phyloP scores from a whole-genome alignment of 768 basidiomycete species.

The Naganishia vaughanmartiniae region DNA sequence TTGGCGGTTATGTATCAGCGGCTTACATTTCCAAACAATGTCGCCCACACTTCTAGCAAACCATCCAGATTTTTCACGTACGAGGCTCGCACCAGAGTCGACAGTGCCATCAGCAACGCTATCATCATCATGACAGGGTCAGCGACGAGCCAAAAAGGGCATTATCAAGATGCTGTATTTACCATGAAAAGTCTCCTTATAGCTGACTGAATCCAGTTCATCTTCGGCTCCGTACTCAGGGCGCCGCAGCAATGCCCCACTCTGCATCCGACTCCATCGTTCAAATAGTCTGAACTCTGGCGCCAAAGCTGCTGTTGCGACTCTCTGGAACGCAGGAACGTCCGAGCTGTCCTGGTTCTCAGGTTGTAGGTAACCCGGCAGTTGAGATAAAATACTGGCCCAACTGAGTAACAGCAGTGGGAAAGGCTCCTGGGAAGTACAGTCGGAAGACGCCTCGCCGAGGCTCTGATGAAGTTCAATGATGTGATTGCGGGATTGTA shows the following conservation, averaged over 20 bases:
- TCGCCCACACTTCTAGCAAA: constrained; percentile 12
- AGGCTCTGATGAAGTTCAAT: constrained; percentile 17
- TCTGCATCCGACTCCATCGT: constrained; percentile 28
- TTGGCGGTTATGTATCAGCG: neutral
- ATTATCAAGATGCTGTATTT: neutral
- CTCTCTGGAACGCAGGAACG: constrained; percentile 24
- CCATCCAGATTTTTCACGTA: constrained; percentile 21
- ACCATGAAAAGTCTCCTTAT: constrained; percentile 31
- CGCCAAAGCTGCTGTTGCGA: constrained; percentile 24
- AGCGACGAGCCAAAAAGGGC: neutral
- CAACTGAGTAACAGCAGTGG: constrained; percentile 30
- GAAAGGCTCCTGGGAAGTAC: constrained; percentile 23
- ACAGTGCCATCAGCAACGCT: constrained; percentile 15
- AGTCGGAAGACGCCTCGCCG: constrained; percentile 12
- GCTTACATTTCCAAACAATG: constrained; percentile 10
- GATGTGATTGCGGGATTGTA: constrained; percentile 26
- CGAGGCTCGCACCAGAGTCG: neutral
- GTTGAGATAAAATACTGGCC: constrained; percentile 27
- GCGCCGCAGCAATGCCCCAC: constrained; percentile 25
- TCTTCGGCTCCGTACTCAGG: constrained; percentile 11
- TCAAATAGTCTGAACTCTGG: constrained; percentile 26
- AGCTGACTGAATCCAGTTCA: constrained; percentile 19
- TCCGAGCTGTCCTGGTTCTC: neutral
- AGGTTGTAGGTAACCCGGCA: constrained; percentile 25
- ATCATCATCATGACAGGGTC: neutral